phyloP scores from a whole-genome alignment of 2,329 filamentous ascomycete genomes.

The Ceratocystis papillata region DNA sequence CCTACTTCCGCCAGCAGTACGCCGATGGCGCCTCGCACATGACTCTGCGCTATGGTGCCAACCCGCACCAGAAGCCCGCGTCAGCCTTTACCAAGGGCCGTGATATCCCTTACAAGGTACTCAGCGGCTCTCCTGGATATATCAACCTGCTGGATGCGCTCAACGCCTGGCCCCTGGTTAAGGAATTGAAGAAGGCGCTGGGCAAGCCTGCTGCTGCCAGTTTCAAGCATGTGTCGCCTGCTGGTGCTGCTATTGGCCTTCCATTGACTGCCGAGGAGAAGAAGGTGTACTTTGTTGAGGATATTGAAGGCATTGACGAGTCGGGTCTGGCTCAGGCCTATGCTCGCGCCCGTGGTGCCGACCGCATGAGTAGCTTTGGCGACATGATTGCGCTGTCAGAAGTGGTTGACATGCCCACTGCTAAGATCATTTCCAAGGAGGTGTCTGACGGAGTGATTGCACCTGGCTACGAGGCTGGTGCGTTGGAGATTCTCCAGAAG shows the following conservation, averaged over 20 bases:
- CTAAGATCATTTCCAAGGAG: constrained; percentile 95
- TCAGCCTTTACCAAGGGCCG: constrained; percentile 65
- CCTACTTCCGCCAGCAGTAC: constrained; percentile 97
- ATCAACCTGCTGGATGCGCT: constrained; percentile 95
- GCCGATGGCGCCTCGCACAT: constrained; percentile 72
- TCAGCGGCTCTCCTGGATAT: constrained; percentile 82
- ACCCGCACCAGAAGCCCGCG: constrained; percentile 96
- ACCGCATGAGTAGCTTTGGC: constrained; percentile 97
- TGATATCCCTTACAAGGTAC: constrained; percentile 85
- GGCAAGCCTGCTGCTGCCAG: constrained; percentile 84
- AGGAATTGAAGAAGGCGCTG: constrained; percentile 84
- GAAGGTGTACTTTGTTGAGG: constrained; percentile 97
- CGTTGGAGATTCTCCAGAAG: constrained; percentile 84
- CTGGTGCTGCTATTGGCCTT: constrained; percentile 86
- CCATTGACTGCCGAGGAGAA: constrained; percentile 77
- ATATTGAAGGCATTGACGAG: constrained; percentile 77
- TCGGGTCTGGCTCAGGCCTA: constrained; percentile 89
- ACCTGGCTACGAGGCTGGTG: constrained; percentile 71
- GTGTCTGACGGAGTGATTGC: constrained; percentile 96
- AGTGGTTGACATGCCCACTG: constrained; percentile 80
- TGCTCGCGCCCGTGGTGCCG: constrained; percentile 84
- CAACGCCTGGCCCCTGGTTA: constrained; percentile 93
- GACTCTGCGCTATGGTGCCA: constrained; percentile 84
- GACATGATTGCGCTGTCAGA: constrained; percentile 92
- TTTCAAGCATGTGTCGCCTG: constrained; percentile 98